These are phyloP conservation scores for Asterionellopsis glacialis DNA, from an alignment of 108 stramenopile species.

Conservation along the genomic window DNA sequence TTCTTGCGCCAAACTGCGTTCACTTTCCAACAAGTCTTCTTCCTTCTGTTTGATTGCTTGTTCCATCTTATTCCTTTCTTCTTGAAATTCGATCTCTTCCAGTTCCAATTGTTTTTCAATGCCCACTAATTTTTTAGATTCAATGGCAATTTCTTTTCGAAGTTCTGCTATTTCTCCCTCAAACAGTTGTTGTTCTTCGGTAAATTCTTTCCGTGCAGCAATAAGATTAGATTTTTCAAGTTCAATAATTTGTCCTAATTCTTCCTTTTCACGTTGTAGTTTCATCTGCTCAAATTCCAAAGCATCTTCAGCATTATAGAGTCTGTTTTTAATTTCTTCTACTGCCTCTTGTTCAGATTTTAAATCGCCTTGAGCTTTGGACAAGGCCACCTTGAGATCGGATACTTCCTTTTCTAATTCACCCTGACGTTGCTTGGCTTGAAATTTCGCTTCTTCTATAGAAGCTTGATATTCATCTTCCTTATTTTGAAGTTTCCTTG, in stretches of 20 bases:
- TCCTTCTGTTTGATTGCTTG: conserved; percentile 15
- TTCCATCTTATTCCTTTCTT: neutral
- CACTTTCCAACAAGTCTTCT: neutral
- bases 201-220: conserved; percentile 4
- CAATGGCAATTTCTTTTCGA: conserved; percentile 6
- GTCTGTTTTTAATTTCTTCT: conserved; percentile 23
- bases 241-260: conserved; percentile 17
- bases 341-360: conserved; percentile 14
- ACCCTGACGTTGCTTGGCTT: neutral
- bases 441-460: neutral
- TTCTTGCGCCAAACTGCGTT: conserved; percentile 7
- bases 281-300: conserved; percentile 57
- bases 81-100: conserved; percentile 1
- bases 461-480: neutral
- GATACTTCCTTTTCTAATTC: conserved; percentile 27
- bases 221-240: conserved; percentile 19
- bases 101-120: conserved; percentile 11
- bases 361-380: conserved; percentile 14
- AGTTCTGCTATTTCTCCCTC: conserved; percentile 4
- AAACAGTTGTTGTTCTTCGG: conserved; percentile 6
- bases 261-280: conserved; percentile 35
- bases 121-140: conserved; percentile 5
- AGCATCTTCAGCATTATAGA: conserved; percentile 33
- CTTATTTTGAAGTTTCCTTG: neutral
- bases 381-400: conserved; percentile 13